Evolutionary conservation across 1,139 yeast genomes (phyloP), one percentile per base, ranked within the genome.

Genomic region (Pichia sp.): DNA sequence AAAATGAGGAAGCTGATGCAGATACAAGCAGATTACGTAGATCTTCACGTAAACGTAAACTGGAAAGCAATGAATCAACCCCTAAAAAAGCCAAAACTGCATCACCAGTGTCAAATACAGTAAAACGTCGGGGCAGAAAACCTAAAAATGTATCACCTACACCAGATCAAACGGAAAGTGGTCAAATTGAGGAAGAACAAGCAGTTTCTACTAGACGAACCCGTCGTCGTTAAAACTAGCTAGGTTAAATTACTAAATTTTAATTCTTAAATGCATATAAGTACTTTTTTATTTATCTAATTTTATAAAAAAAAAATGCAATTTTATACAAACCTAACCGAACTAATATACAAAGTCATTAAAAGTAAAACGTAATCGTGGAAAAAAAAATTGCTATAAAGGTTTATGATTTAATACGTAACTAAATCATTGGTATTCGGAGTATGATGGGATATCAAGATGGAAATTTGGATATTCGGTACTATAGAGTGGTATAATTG

Each of bases 381-480:
- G 12, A 34, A 34, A 7, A 35, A 33, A 20, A 34, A 22, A n/a
- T 22, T 20, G 38, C 12, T 20, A 35, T 20, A 27, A 26, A 23
- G 12, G 24, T 8, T 12, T 7, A n/a, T 5, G 26, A 6, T 8
- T 12, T n/a, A 24, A 34, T 5, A 44, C 75, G 33, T 16, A 16
- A 16, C 16, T 16, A 16, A 16, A 16, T 16, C 16, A 16, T 25
- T 47, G 45, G 36, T 49, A 53, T 34, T 50, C 52, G 10, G 50
- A 36, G 35, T 51, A 82, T 51, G 85, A 80, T 23, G 96, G 96
- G 56, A 89, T 80, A 43, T 87, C 95, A 48, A 87, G 70, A 65
- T 87, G 96, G 76, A 89, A 86, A 63, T 79, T 86, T 35, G 96
- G 95, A 32, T 87, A 78, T 59, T 81, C 74, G 2, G 95, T 85